phyloP scores from a whole-genome alignment of 768 basidiomycete genomes.

The Artomyces pyxidatus region DNA sequence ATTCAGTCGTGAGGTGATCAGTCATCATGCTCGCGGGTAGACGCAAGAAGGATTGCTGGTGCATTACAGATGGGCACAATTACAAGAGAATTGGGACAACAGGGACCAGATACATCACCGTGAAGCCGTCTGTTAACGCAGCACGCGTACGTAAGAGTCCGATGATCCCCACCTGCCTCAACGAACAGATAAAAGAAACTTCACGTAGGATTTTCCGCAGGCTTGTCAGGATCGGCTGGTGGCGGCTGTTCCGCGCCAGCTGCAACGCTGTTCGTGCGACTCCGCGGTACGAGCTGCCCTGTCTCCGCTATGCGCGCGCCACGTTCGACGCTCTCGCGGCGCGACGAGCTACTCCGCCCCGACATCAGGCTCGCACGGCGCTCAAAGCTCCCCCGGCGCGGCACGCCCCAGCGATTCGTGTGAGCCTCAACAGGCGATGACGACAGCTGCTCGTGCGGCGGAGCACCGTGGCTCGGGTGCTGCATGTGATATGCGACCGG shows the following conservation, averaged over 20 bases:
- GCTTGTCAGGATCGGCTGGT: too few relatives aligned
- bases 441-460: neutral
- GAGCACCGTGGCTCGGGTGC: neutral
- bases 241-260: neutral
- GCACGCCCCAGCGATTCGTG: conserved; percentile 19
- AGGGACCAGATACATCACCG: too few relatives aligned
- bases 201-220: too few relatives aligned
- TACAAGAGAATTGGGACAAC: too few relatives aligned
- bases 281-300: conserved; percentile 40
- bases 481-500: conserved; percentile 13
- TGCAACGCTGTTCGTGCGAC: conserved; percentile 14
- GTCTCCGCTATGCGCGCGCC: conserved; percentile 67
- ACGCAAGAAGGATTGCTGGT: too few relatives aligned
- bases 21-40: too few relatives aligned
- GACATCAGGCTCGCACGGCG: conserved; percentile 22
- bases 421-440: conserved; percentile 16
- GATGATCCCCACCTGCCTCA: too few relatives aligned
- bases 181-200: too few relatives aligned
- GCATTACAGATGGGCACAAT: too few relatives aligned
- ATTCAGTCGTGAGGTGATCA: too few relatives aligned
- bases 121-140: too few relatives aligned
- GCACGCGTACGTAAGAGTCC: too few relatives aligned
- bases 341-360: conserved; percentile 30
- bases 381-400: conserved; percentile 29
- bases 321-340: conserved; percentile 52